A percentile compares a stretch with the other conserved stretches of the same genome.
Conservation (phyloP, 306 rosid genomes). For the Quercus gilva region DNA sequence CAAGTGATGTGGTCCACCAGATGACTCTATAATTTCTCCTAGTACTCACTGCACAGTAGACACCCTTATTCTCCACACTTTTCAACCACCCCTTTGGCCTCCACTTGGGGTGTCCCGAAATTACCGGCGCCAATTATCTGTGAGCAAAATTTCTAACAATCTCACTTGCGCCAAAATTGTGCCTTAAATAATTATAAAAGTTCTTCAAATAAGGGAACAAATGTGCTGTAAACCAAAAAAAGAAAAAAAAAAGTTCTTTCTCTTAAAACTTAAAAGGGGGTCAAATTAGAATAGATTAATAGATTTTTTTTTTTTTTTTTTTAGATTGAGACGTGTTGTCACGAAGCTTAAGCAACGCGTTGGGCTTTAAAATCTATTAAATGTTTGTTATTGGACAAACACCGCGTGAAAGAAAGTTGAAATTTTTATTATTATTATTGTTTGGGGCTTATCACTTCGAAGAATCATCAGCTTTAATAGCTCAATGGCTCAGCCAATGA, state of each 20-base stretch:
- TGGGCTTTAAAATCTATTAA: background rate
- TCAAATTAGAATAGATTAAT: too few species aligned
- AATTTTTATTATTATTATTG: background rate
- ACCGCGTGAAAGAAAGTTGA: slow-evolving; percentile 4
- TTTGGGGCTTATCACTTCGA: too few species aligned
- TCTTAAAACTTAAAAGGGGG: too few species aligned
- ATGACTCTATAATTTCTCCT: too few species aligned
- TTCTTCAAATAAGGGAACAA: too few species aligned
- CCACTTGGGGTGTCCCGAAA: slow-evolving; percentile 41
- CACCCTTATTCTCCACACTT: background rate
- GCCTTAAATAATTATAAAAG: background rate
- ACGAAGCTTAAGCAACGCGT: slow-evolving; percentile 14
- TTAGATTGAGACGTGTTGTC: background rate
- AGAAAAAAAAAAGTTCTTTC: too few species aligned
- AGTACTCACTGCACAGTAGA: background rate
- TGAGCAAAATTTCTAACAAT: background rate
- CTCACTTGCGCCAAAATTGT: background rate
- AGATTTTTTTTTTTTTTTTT: too few species aligned
- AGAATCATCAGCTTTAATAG: background rate
- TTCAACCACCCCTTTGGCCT: slow-evolving; percentile 26
- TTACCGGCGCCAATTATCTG: slow-evolving; percentile 47
- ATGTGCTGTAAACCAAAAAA: too few species aligned
- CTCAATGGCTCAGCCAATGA: too few species aligned
- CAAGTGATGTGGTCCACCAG: too few species aligned
- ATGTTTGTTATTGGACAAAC: slow-evolving; percentile 1